phyloP scores from a whole-genome alignment of 805 yeast species.

The Yarrowia sp. region DNA sequence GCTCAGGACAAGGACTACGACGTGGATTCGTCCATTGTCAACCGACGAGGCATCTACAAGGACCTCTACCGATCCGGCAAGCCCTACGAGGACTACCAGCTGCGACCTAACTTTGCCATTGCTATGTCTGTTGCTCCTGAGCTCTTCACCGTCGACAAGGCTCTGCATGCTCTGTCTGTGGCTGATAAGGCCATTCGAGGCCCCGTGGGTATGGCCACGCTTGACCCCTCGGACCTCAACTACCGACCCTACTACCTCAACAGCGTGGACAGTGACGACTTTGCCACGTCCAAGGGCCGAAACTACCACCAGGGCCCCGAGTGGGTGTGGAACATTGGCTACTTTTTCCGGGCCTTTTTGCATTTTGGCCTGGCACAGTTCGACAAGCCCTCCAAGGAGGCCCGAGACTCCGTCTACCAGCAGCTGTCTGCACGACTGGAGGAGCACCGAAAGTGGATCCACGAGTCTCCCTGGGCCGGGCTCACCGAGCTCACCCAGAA shows the following conservation, averaged over 20 bases:
- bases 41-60: conserved; percentile 93
- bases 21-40: conserved; percentile 68
- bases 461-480: conserved; percentile 89
- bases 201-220: conserved; percentile 87
- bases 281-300: conserved; percentile 92
- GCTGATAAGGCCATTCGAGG: conserved; percentile 84
- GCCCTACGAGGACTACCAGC: conserved; percentile 90
- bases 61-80: conserved; percentile 83
- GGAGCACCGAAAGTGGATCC: conserved; percentile 73
- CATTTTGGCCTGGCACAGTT: conserved; percentile 55
- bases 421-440: conserved; percentile 65
- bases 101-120: conserved; percentile 89
- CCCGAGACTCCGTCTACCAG: conserved; percentile 53
- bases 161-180: conserved; percentile 65
- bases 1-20: conserved; percentile 66
- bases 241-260: conserved; percentile 90
- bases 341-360: conserved; percentile 79
- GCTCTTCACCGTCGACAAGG: conserved; percentile 68
- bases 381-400: conserved; percentile 48
- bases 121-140: conserved; percentile 97
- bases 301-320: conserved; percentile 99
- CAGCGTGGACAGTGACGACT: conserved; percentile 79
- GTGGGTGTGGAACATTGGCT: conserved; percentile 95
- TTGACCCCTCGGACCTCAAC: conserved; percentile 91
- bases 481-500: conserved; percentile 90